Percentiles rank a stretch among this genome's conserved stretches.
phyloP scores from a whole-genome alignment of 2,329 filamentous ascomycete species.

The Erysiphe pulchra region DNA sequence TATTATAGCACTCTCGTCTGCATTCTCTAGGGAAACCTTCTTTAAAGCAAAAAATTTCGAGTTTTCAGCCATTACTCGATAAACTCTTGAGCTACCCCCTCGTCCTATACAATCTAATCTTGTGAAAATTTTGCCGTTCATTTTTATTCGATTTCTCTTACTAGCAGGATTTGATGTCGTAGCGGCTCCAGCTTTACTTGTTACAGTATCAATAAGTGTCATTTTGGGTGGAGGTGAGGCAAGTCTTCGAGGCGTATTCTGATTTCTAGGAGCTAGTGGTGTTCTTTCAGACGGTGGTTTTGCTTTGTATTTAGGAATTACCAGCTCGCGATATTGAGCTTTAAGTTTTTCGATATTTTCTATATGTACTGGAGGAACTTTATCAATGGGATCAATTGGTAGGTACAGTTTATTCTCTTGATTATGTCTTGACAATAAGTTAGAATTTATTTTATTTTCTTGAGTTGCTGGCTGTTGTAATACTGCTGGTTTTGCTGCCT shows the following conservation, averaged over 20 bases:
- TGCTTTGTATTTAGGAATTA: constrained; percentile 15
- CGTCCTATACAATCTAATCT: constrained; percentile 75
- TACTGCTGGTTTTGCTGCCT: constrained; percentile 20
- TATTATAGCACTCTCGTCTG: constrained; percentile 57
- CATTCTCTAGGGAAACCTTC: constrained; percentile 69
- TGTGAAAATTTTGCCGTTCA: constrained; percentile 82
- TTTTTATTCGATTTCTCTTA: constrained; percentile 57
- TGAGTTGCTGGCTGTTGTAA: neutral
- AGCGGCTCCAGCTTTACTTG: constrained; percentile 54
- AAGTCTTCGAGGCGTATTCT: constrained; percentile 50
- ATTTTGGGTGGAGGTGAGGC: constrained; percentile 80
- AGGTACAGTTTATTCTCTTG: constrained; percentile 66
- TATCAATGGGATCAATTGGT: constrained; percentile 29
- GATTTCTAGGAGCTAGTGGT: constrained; percentile 25
- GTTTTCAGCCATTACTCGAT: constrained; percentile 90
- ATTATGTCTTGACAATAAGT: constrained; percentile 24
- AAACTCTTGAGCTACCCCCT: constrained; percentile 83
- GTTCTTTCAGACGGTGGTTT: constrained; percentile 28
- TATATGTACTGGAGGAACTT: constrained; percentile 7
- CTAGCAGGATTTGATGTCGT: constrained; percentile 41
- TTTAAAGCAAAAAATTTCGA: constrained; percentile 89
- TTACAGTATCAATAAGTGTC: constrained; percentile 83
- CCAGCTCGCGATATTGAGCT: constrained; percentile 22
- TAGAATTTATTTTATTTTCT: constrained; percentile 30
- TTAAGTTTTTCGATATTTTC: constrained; percentile 21